Base-by-base conservation (phyloP, 768 basidiomycete species). In the Ramaria rubella region DNA sequence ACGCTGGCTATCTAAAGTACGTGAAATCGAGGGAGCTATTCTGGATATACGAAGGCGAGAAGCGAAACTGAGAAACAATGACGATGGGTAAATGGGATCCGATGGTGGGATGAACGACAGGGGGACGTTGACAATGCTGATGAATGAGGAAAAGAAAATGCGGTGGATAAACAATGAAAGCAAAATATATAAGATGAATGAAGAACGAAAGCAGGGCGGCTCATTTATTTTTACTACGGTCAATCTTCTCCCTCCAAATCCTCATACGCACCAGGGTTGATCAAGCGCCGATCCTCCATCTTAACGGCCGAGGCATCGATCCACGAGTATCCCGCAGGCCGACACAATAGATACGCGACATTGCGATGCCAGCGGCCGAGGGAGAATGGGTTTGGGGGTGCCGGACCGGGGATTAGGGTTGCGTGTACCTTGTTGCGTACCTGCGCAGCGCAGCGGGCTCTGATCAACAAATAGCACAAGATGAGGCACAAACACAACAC, bases 401-500 rank as follows among this genome's bases (percentile, higher is more conserved):
- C 50, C 1, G 81, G 74, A 3, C 81, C 84, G 23, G 82, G 77
- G 27, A 80, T 74, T 46, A 93, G 71, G 27, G 78, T 75, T 61
- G 83, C 85, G 68, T 91, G 87, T 17, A 90, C 89, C 69, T 87
- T 84, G 61, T 87, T 90, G 58, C 94, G 83, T 62, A 95, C 92
- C 87, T 92, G 65, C 58, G 50, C 44, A 58, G 56, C 55, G 36
- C 57, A 58, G 52, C 53, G 7, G 61, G 36, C n/a, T n/a, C n/a
- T 19, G 38, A 34, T 49, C 19, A 57, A 51, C 56, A 49, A 40
- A 21, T 53, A 61, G 48, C 62, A 44, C 45, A 40, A 43, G 44
- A 15, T 27, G 21, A 21, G 1, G 11, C 26, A 51, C 49, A 59
- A 50, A 24, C 21, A 44, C 49, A 52, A 55, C 52, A 44, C 66